Conservation (phyloP, 2,329 filamentous ascomycete species). For the Verticillium isaacii region DNA sequence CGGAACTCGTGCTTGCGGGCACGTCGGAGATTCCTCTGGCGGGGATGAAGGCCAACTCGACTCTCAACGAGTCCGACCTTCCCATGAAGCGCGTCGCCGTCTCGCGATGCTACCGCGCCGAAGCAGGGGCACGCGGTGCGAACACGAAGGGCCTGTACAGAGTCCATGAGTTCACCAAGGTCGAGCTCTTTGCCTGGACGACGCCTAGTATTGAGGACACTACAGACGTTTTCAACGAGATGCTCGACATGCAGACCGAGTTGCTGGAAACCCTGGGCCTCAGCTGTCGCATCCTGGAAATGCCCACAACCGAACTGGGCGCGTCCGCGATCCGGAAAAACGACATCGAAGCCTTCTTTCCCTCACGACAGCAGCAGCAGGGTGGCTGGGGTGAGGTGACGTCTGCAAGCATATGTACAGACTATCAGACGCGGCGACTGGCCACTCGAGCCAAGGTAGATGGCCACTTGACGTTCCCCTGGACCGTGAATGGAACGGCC, state of each 20-base stretch:
- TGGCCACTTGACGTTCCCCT: constrained; percentile 65
- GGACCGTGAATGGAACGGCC: constrained; percentile 91
- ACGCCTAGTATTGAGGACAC: constrained; percentile 46
- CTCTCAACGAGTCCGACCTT: constrained; percentile 59
- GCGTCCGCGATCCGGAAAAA: constrained; percentile 82
- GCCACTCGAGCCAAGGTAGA: constrained; percentile 64
- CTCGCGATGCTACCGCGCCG: constrained; percentile 91
- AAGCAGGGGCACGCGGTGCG: constrained; percentile 83
- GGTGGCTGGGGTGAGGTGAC: constrained; percentile 92
- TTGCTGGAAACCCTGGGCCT: constrained; percentile 74
- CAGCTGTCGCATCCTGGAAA: constrained; percentile 84
- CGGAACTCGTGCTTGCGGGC: constrained; percentile 72
- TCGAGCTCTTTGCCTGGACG: constrained; percentile 96
- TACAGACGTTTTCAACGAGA: constrained; percentile 69
- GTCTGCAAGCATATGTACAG: constrained; percentile 83
- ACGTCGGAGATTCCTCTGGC: constrained; percentile 95
- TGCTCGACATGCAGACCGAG: constrained; percentile 80
- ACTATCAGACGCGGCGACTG: constrained; percentile 85
- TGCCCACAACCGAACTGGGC: constrained; percentile 85
- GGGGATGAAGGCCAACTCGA: constrained; percentile 75
- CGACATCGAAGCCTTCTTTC: constrained; percentile 94
- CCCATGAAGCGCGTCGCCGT: constrained; percentile 78
- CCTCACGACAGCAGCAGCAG: constrained; percentile 61
- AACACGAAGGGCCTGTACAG: constrained; percentile 94
- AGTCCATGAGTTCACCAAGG: constrained; percentile 98